Evolutionary conservation across 2,329 filamentous ascomycete genomes (phyloP).

Genomic region (Aureobasidium sp.): DNA sequence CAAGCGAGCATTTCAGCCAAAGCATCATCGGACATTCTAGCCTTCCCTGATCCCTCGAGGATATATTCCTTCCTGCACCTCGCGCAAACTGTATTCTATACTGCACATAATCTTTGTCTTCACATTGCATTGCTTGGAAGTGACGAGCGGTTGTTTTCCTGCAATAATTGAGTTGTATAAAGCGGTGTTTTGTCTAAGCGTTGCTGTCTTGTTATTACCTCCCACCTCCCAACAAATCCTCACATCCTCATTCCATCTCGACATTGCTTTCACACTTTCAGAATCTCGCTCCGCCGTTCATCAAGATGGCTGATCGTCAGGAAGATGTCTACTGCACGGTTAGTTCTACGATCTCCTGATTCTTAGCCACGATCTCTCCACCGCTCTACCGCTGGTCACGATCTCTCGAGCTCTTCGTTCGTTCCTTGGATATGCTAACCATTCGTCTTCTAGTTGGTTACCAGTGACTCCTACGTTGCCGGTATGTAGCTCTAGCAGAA

Average conservation of each 20-base stretch:
- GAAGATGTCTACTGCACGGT: conserved; percentile 63
- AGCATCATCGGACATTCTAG: conserved; percentile 1
- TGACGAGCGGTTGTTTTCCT: not conserved
- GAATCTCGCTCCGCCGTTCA: not conserved
- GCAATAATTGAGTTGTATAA: not conserved
- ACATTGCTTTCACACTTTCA: not conserved
- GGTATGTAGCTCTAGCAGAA: conserved; percentile 48
- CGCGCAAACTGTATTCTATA: not conserved
- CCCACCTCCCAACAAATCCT: conserved; percentile 1
- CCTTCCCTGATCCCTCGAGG: not conserved
- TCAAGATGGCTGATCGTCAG: conserved; percentile 25
- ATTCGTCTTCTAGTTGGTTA: conserved; percentile 59
- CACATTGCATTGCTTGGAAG: not conserved
- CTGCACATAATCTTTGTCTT: not conserved
- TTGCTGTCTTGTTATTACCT: not conserved
- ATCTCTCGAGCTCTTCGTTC: not conserved
- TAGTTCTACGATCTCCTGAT: not conserved
- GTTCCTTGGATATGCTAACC: not conserved
- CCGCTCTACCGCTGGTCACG: not conserved
- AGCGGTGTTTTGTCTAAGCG: not conserved
- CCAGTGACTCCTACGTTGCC: conserved; percentile 88
- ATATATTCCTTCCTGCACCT: not conserved
- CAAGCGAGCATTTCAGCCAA: not conserved
- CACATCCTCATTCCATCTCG: not conserved
- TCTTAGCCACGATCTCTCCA: not conserved